Base-by-base conservation (phyloP, 2,329 filamentous ascomycete species). In the Penicillium sp. region DNA sequence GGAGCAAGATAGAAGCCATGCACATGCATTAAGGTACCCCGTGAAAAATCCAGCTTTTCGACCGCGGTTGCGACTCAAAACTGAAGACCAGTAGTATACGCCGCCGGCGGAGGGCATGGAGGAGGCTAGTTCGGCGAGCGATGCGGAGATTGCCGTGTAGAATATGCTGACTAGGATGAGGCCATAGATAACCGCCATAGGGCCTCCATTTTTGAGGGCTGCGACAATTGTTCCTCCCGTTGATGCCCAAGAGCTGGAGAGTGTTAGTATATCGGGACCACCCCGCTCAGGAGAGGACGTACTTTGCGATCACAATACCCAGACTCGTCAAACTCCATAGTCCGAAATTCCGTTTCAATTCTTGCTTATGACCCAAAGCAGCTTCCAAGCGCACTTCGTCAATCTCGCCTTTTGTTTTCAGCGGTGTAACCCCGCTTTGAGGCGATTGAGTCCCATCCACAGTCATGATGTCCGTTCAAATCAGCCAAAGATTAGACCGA, bases 141-240 rank as follows among this genome's bases (percentile, higher is more conserved):
- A 80, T 2, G 79, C 78, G 0, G 79, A 79, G 22, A 84, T 75
- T 30, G 76, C 67, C 59, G 76, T 78, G 66, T 83, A 84, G 58
- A 81, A 81, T 13, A 74, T 54, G 24, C 67, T 70, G 33, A 71
- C 70, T 2, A 68, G 57, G 33, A 74, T 63, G n/a, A 84, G 79
- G 55, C 83, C 81, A 63, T 83, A 85, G 0, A 85, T 61, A 0
- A 84, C 79, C 0, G 81, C 81, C 6, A 82, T 80, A 0, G 81
- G 79, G 0, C 82, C 82, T 36, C 82, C 82, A 68, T 85, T 83
- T 61, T 77, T 77, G 44, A 83, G 77, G 25, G 79, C 78, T 27
- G 80, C 72, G 11, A 78, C 72, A 31, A 71, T 70, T 0, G 81
- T 83, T 2, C 82, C 82, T 16, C 81, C 82, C n/a, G 83, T 69